Percentiles rank a stretch among this genome's conserved stretches.
phyloP scores from a whole-genome alignment of 441 rosid species.

The Eugenia klotzschiana region DNA sequence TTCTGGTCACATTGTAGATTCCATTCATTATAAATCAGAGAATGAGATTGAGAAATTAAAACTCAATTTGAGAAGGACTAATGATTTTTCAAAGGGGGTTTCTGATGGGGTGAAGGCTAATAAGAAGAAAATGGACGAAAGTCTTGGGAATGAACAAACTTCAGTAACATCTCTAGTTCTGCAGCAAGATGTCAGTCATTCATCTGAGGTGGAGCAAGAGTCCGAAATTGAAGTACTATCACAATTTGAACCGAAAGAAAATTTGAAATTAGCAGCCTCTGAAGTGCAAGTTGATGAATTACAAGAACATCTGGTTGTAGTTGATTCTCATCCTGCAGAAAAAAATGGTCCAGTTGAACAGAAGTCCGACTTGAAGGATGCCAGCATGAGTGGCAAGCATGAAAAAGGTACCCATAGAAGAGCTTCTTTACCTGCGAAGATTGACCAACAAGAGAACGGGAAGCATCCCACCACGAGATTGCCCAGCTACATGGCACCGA shows the following conservation, averaged over 20 bases:
- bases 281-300: conserved; percentile 14
- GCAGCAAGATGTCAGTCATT: conserved; percentile 14
- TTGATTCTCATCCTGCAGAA: conserved; percentile 10
- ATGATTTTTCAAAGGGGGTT: neutral
- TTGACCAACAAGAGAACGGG: conserved; percentile 35
- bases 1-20: conserved; percentile 3
- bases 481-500: conserved; percentile 84
- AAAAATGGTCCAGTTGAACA: conserved; percentile 16
- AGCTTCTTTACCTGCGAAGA: conserved; percentile 39
- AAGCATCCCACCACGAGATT: conserved; percentile 27
- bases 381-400: conserved; percentile 15
- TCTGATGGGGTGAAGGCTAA: conserved; percentile 20
- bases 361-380: conserved; percentile 19
- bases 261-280: conserved; percentile 8
- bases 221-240: conserved; percentile 3
- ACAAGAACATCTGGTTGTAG: conserved; percentile 11
- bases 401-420: conserved; percentile 37
- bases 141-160: conserved; percentile 19
- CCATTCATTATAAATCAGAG: neutral
- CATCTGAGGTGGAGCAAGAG: conserved; percentile 22
- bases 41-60: conserved; percentile 5
- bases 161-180: conserved; percentile 19
- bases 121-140: conserved; percentile 28
- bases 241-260: conserved; percentile 15
- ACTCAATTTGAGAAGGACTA: neutral